Evolutionary conservation across 768 basidiomycete species (phyloP).

Genomic region (Naganishia onofrii): DNA sequence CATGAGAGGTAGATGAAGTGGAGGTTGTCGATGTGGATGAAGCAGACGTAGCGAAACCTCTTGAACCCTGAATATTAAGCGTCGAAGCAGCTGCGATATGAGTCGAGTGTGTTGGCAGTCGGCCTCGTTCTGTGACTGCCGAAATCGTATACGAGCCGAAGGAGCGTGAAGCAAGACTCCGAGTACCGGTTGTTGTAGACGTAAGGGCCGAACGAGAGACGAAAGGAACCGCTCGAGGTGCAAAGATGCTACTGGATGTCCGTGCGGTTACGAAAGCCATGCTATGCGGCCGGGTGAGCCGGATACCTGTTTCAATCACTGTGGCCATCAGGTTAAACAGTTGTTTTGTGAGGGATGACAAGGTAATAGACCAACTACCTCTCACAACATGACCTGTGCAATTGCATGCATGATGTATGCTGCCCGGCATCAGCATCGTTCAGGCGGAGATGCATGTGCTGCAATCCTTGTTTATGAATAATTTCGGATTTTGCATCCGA

Average conservation of each 20-base stretch:
- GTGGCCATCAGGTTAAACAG: neutral
- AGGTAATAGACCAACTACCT: no score
- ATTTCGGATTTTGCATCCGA: constrained; percentile 16
- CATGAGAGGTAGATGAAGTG: neutral
- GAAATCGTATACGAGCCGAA: neutral
- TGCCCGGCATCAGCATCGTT: neutral
- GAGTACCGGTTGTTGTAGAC: neutral
- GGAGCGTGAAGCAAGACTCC: neutral
- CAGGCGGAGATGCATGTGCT: neutral
- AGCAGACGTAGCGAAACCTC: neutral
- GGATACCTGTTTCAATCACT: neutral
- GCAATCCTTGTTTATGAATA: neutral
- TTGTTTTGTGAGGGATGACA: neutral
- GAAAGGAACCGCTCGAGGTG: neutral
- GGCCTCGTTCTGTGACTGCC: neutral
- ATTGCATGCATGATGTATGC: constrained; percentile 2
- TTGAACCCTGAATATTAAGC: neutral
- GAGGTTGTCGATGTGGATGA: neutral
- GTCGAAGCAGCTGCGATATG: neutral
- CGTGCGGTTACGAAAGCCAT: neutral
- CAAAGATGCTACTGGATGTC: neutral
- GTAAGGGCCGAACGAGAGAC: neutral
- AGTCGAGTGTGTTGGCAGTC: neutral
- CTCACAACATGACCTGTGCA: no score
- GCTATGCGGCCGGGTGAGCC: neutral